A percentile compares a stretch with the other conserved stretches of the same genome.
phyloP scores from a whole-genome alignment of 495 filamentous ascomycete genomes.

The Aspergillus bridgeri region DNA sequence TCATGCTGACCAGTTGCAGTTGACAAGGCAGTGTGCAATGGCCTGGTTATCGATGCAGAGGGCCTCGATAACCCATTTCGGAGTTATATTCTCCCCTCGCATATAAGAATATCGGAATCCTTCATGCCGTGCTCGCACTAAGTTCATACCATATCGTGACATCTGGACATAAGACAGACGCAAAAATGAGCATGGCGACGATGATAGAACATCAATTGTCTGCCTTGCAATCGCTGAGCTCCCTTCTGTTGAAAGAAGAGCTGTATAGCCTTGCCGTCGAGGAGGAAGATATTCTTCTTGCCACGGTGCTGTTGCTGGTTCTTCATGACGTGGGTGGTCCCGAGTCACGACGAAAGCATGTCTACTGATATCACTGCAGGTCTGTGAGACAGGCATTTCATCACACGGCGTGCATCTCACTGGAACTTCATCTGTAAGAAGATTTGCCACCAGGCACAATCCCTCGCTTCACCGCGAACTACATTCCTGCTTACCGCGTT shows the following conservation, averaged over 20 bases:
- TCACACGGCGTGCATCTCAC: conserved; percentile 10
- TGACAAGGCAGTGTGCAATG: not conserved
- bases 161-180: not conserved
- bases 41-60: not conserved
- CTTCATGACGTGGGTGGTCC: conserved; percentile 5
- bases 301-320: conserved; percentile 2
- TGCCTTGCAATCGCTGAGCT: conserved; percentile 7
- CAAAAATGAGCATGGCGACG: not conserved
- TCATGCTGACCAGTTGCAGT: not conserved
- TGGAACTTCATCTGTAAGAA: conserved; percentile 3
- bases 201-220: conserved; percentile 9
- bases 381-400: conserved; percentile 12
- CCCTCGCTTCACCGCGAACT: not conserved
- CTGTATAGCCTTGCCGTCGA: conserved; percentile 1
- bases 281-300: conserved; percentile 6
- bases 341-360: not conserved
- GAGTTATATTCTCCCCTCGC: not conserved
- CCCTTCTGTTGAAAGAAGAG: conserved; percentile 8
- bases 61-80: not conserved
- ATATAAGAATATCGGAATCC: not conserved
- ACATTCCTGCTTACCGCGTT: conserved; percentile 5
- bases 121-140: not conserved
- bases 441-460: not conserved
- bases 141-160: not conserved
- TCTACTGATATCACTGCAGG: not conserved